phyloP scores from a whole-genome alignment of 2,329 filamentous ascomycete genomes.

The Neonectria sp. region DNA sequence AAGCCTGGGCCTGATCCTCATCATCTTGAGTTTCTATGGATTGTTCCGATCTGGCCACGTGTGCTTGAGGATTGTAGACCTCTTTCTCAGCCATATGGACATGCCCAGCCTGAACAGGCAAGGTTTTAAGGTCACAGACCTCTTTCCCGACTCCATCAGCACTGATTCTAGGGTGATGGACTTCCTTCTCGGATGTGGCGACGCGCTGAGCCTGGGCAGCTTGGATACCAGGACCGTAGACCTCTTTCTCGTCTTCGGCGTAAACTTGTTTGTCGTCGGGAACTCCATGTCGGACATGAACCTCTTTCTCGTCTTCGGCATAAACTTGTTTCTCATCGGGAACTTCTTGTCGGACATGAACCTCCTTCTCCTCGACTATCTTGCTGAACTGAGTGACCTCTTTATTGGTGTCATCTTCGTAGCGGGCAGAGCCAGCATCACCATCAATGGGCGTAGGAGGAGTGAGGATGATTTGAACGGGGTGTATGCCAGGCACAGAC shows the following conservation, averaged over 20 bases:
- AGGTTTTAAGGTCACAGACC: neutral
- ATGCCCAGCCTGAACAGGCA: neutral
- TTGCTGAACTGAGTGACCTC: slow-evolving; percentile 25
- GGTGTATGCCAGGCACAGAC: neutral
- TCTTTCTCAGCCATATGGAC: slow-evolving; percentile 18
- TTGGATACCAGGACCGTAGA: neutral
- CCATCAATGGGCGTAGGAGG: slow-evolving; percentile 36
- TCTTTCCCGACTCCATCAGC: slow-evolving; percentile 24
- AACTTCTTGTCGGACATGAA: neutral
- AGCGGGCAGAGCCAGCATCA: neutral
- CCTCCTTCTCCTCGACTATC: slow-evolving; percentile 36
- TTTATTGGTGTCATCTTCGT: slow-evolving; percentile 31
- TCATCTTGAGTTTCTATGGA: neutral
- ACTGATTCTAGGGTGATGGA: neutral
- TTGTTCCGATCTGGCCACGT: neutral
- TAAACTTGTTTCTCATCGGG: slow-evolving; percentile 16
- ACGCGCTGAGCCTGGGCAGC: neutral
- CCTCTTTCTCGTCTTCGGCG: slow-evolving; percentile 33
- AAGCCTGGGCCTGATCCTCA: neutral
- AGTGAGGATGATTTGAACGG: slow-evolving; percentile 37
- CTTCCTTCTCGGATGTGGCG: slow-evolving; percentile 25
- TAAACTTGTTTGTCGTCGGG: slow-evolving; percentile 16
- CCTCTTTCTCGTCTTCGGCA: slow-evolving; percentile 34
- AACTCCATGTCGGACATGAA: neutral
- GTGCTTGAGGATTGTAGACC: neutral